Evolutionary conservation across 345 rosid species (phyloP), one percentile per base, ranked within the genome.

Genomic region (Passiflora organensis): DNA sequence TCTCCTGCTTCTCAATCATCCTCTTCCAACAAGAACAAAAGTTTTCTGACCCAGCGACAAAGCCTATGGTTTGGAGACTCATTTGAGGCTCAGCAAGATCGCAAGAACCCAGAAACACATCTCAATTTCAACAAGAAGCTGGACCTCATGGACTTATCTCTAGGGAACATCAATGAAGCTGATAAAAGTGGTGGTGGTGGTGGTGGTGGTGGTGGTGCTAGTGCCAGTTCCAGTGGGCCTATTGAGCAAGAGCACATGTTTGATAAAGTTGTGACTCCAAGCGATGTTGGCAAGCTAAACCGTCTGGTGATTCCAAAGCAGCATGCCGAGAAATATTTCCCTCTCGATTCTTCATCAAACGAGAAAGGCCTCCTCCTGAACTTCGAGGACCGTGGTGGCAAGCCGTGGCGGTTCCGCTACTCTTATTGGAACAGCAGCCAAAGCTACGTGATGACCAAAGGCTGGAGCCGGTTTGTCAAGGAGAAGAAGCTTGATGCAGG

Each of bases 391-490:
- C 79, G 81, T 32, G 71, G 70, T 38, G 96, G 98, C 23, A 88
- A 91, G 70, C 71, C 83, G 6, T 91, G 98, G 98, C 61, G 96
- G 53, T 91, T 91, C 81, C 80, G 98, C 38, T 91, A 91, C 82
- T 91, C 96, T 24, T 91, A 91, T 59, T 91, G 98, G 98, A 91
- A 84, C 63, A 86, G 95, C 62, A 91, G 98, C 72, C 98, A 91
- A 72, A 88, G 98, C 84, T 91, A 88, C 56, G 98, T 91, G 37
- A 91, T 91, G 96, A 91, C 98, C 13, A 91, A 91, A 76, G 98
- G 98, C 1, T 91, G 98, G 98, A 91, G 96, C 67, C 81, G 98
- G 10, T 91, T 91, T 61, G 98, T 91, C n/a, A 91, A 91, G 82
- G 98, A 91, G 57, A 91, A 91, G 55, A 88, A 82, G 73, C 96